Evolutionary conservation across 2,329 filamentous ascomycete species (phyloP), one percentile per base, ranked within the genome.

Genomic region (Scytalidium lignicola): DNA sequence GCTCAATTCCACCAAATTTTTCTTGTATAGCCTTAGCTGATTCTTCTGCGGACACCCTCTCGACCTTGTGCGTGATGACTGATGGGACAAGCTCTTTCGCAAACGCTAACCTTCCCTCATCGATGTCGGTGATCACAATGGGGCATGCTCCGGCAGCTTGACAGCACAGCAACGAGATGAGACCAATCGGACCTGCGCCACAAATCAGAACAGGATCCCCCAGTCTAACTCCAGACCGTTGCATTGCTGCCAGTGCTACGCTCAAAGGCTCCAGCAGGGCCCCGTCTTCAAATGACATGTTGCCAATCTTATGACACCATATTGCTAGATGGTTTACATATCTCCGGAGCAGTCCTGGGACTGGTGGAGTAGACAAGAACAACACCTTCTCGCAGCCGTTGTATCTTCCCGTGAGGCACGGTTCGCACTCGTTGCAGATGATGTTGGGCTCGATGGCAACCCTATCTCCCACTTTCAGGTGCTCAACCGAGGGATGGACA

Each of bases 291-390:
- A 83, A 97, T 48, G 83, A 86, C 86, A 97, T 91, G 68, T 88
- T 75, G 43, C 88, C 89, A 59, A 97, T 93, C 76, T 95, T 95
- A 76, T 96, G 90, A 73, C 92, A 96, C 90, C 91, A 96, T 44
- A 86, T 77, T 18, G 91, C 90, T 2, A 90, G 91, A 74, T 96
- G 92, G 74, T 92, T 95, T 72, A 96, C 88, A 68, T 96, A 96
- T 67, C 92, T 83, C 59, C 92, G 82, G 60, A 97, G 77, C 55
- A 97, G 79, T 29, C 92, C 93, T 8, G 88, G 80, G 23, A 95
- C 83, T 12, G 93, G 92, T 8, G 93, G 92, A 3, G 93, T 97
- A 44, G 89, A 95, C 46, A 95, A 78, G 75, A 97, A 97, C 48
- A 79, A 74, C 56, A 96, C 90, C 46, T 76, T 78, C 62, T 91